Conservation (phyloP, 805 yeast species). For the Kazachstania bromeliacearum region DNA sequence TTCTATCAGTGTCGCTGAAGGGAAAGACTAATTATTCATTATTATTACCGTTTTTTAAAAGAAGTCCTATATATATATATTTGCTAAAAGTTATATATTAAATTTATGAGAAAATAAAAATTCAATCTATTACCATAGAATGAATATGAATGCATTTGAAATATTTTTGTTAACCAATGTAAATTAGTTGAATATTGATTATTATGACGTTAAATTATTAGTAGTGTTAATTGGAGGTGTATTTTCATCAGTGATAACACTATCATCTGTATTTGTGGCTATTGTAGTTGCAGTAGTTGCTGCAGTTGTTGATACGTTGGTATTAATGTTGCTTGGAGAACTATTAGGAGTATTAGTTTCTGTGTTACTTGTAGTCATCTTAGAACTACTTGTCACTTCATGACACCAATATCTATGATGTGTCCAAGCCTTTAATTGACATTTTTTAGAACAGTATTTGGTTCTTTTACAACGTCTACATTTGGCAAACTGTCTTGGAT, state of each 20-base stretch:
- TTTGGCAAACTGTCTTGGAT: conserved; percentile 87
- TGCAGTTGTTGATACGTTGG: neutral
- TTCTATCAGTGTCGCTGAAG: conserved; percentile 34
- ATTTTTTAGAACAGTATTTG: conserved; percentile 85
- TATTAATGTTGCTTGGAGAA: neutral
- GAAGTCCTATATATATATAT: conserved; percentile 15
- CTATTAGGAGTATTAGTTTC: conserved; percentile 8
- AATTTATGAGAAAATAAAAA: neutral
- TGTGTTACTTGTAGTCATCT: conserved; percentile 11
- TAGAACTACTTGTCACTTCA: conserved; percentile 31
- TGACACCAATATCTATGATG: conserved; percentile 94
- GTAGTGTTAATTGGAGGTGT: neutral
- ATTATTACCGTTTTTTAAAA: neutral
- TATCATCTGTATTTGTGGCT: neutral
- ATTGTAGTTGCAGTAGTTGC: conserved; percentile 1
- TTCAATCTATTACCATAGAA: neutral
- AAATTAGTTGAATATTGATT: no score
- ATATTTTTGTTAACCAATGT: no score
- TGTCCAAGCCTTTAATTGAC: conserved; percentile 87
- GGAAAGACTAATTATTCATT: conserved; percentile 4
- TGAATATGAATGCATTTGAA: no score
- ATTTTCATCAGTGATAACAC: neutral
- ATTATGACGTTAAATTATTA: neutral
- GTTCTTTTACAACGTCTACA: conserved; percentile 91
- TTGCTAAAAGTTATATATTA: conserved; percentile 28